Conservation (phyloP, 768 basidiomycete species). For the Astraeus odoratus region DNA sequence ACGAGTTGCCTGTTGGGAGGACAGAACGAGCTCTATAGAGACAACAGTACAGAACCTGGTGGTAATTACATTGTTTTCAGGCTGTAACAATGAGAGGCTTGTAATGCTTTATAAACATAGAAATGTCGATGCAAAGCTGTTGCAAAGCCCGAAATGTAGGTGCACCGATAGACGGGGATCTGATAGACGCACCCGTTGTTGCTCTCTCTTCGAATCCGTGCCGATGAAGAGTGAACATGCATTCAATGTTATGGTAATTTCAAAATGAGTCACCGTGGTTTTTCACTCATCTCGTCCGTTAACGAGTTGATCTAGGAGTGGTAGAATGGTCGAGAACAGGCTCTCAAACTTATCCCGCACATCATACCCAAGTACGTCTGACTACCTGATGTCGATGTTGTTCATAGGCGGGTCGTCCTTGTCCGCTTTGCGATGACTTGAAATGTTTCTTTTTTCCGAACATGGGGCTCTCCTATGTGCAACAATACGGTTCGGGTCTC, state of each 20-base stretch:
- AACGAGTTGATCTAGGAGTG: slow-evolving; percentile 27
- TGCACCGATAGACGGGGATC: neutral
- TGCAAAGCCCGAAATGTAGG: neutral
- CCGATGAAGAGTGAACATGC: too few species aligned
- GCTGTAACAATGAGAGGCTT: slow-evolving; percentile 28
- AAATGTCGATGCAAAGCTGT: slow-evolving; percentile 33
- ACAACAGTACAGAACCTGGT: neutral
- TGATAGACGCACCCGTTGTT: slow-evolving; percentile 26
- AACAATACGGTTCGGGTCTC: slow-evolving; percentile 11
- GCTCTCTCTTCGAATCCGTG: slow-evolving; percentile 33
- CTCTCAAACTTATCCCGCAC: slow-evolving; percentile 17
- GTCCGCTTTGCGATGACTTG: slow-evolving; percentile 7
- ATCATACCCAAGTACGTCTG: slow-evolving; percentile 2
- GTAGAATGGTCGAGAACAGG: slow-evolving; percentile 18
- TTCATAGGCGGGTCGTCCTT: slow-evolving; percentile 13
- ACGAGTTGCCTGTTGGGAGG: too few species aligned
- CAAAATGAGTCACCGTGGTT: too few species aligned
- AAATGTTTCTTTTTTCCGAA: slow-evolving; percentile 7
- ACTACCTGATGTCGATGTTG: neutral
- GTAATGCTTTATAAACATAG: slow-evolving; percentile 35
- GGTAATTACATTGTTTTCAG: slow-evolving; percentile 12
- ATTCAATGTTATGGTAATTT: too few species aligned
- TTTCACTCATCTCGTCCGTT: slow-evolving; percentile 24
- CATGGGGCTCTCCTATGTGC: slow-evolving; percentile 18
- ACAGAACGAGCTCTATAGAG: neutral